Evolutionary conservation across 805 yeast genomes (phyloP).

Genomic region (Ogataea saltuana): DNA sequence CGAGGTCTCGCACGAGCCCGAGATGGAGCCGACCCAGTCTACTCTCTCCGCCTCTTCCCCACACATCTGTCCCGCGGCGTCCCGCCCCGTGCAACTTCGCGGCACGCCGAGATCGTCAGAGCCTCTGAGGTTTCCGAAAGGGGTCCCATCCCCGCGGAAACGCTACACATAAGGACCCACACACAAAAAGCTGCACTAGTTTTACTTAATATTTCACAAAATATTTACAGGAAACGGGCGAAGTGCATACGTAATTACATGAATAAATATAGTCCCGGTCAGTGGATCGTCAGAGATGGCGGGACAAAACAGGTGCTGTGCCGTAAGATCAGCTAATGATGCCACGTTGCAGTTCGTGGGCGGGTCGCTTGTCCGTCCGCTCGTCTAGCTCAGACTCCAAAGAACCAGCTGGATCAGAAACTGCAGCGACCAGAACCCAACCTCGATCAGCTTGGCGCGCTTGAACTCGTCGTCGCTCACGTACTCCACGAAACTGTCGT

Average conservation of each 20-base stretch:
- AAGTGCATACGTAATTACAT: conserved; percentile 9
- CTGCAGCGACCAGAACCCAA: conserved; percentile 93
- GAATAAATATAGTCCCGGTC: not conserved
- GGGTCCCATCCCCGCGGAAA: not conserved
- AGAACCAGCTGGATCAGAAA: conserved; percentile 76
- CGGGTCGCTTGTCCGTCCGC: conserved; percentile 31
- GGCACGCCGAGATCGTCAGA: not conserved
- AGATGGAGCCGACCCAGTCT: no score
- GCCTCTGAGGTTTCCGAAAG: not conserved
- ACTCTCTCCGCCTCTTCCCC: no score
- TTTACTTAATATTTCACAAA: not conserved
- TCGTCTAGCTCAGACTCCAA: conserved; percentile 73
- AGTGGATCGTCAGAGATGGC: conserved; percentile 4
- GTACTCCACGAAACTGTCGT: conserved; percentile 85
- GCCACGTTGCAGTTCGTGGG: conserved; percentile 1
- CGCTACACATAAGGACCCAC: not conserved
- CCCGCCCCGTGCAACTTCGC: no score
- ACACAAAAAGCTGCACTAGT: not conserved
- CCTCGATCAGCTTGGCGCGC: conserved; percentile 69
- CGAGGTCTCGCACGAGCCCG: no score
- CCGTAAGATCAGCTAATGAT: not conserved
- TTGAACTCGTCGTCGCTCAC: conserved; percentile 85
- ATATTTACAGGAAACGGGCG: conserved; percentile 1
- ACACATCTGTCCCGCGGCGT: no score
- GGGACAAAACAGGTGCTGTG: not conserved